Base-by-base conservation (phyloP, 2,329 filamentous ascomycete genomes). In the Neurospora crassa region DNA sequence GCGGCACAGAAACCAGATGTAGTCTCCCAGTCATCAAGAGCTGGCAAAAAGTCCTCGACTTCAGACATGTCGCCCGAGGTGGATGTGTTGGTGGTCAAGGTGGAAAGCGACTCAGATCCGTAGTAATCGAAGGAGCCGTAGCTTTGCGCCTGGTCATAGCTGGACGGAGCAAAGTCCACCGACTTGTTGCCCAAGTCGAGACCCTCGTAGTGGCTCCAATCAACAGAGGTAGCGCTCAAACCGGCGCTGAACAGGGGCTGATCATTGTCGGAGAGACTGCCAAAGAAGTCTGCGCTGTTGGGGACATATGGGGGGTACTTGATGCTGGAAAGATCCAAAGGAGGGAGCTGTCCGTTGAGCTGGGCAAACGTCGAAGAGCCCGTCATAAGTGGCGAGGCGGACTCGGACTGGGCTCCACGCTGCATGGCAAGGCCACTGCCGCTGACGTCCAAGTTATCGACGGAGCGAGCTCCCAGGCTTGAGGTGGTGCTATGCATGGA, bases 41-140 rank as follows among this genome's bases (percentile, higher is more conserved):
- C 81, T 29, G 80, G 79, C 34, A 81, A 78, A 68, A 85, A 85
- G 74, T 91, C 89, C 73, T 91, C 89, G 5, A 88, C 88, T 77
- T 91, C 89, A 11, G 89, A 91, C 10, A 90, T 88, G 72, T 91
- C 89, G 43, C 89, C 89, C 14, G 89, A 91, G 10, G 88, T 90
- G 11, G 88, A 91, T 12, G 88, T 90, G 18, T 87, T 84, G 77
- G 87, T 83, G 73, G 87, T 86, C 76, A 90, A 78, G 68, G 85
- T 82, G 68, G 84, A 83, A 40, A 85, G 83, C 73, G 85, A 86
- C 76, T 88, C 86, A n/a, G 83, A 85, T 73, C 83, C 85, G 75
- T 80, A 83, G 74, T 84, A 87, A 70, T 88, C 87, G 74, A 85
- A 86, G 45, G 84, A 84, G 73, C 82, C 84, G 77, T 86, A 87